Evolutionary conservation across 2,329 filamentous ascomycete genomes (phyloP).

Genomic region (Aquanectria penicillioides): DNA sequence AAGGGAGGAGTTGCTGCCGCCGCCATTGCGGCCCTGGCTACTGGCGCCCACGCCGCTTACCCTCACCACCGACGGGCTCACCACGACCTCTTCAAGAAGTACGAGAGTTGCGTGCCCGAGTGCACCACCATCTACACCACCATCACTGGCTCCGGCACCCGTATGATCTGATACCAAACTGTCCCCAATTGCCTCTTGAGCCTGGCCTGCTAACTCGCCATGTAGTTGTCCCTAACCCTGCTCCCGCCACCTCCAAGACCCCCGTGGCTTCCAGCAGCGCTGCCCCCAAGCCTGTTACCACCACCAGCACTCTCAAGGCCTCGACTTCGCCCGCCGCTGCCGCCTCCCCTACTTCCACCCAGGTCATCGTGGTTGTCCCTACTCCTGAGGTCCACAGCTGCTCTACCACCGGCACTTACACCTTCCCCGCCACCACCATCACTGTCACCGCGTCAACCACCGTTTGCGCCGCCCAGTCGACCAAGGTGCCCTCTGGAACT

Average conservation of each 20-base stretch:
- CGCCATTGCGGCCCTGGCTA: constrained; percentile 69
- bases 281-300: constrained; percentile 37
- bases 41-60: constrained; percentile 63
- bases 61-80: constrained; percentile 72
- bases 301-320: constrained; percentile 30
- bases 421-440: constrained; percentile 77
- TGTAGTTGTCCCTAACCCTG: constrained; percentile 54
- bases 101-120: constrained; percentile 64
- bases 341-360: constrained; percentile 33
- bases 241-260: constrained; percentile 27
- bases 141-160: constrained; percentile 72
- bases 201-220: constrained; percentile 28
- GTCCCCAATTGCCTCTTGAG: not conserved
- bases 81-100: constrained; percentile 66
- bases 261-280: constrained; percentile 35
- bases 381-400: constrained; percentile 64
- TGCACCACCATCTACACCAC: constrained; percentile 82
- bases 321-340: constrained; percentile 14
- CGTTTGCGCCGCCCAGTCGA: constrained; percentile 71
- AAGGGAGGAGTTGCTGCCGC: constrained; percentile 76
- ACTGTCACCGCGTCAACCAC: constrained; percentile 74
- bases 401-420: constrained; percentile 77
- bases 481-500: constrained; percentile 69
- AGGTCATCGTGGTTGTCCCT: constrained; percentile 58
- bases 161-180: constrained; percentile 58